Evolutionary conservation across 2,329 filamentous ascomycete species (phyloP), one percentile per base, ranked within the genome.

Genomic region (Colletotrichum simmondsii): DNA sequence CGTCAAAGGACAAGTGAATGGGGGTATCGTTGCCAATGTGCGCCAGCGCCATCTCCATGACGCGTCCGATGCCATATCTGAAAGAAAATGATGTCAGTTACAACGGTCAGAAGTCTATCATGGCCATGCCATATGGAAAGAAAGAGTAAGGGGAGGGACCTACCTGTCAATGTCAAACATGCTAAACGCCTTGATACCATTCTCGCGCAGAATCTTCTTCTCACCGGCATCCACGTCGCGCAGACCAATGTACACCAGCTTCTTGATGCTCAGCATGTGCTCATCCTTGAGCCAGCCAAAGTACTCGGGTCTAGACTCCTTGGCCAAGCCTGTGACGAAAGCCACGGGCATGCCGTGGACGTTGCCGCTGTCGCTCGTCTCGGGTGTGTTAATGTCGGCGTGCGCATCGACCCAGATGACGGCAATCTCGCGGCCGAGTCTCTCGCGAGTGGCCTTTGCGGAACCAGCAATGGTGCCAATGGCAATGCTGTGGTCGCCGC

Each of bases 361-460:
- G 84, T 98, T 98, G 42, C 97, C 97, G 77, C 93, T 97, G 54
- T 89, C 93, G 76, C 93, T 96, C 60, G 91, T 93, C 89, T 98
- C 95, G 65, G 96, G 97, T 1, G 94, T 95, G 86, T 99, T 99
- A 87, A 99, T 98, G 83, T 99, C 97, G 67, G 96, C 93, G 83
- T 99, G 97, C 30, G 97, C 97, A 83, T 99, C 97, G 37, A 99
- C 97, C 97, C 97, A 99, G 82, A 99, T 97, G 71, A 99, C 94
- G 14, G 95, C 97, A 75, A 98, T 92, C 78, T 98, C 96, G 68
- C 93, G 89, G 65, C 85, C 90, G 72, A 97, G 86, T 22, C 96
- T 87, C 87, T 99, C 95, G 71, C 94, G 91, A 53, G 94, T 92
- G 0, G 96, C 97, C 85, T 93, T 94, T 46, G 95, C 94, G 1